phyloP scores from a whole-genome alignment of 2,329 filamentous ascomycete genomes.

The Cytospora paraplurivora region DNA sequence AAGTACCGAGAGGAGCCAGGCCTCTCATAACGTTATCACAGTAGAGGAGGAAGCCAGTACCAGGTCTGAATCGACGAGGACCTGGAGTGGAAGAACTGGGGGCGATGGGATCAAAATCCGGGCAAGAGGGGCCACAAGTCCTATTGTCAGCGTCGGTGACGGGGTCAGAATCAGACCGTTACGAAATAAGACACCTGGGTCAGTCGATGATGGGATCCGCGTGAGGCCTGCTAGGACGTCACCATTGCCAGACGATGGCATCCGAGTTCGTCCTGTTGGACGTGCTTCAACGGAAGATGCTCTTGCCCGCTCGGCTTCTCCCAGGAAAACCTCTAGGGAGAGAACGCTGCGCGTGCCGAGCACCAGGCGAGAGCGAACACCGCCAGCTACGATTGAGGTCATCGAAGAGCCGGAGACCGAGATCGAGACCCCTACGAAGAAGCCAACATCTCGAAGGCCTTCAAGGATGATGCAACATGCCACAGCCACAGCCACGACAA shows the following conservation, averaged over 20 bases:
- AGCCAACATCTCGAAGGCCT: constrained; percentile 25
- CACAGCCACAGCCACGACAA: constrained; percentile 25
- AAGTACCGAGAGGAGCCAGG: constrained; percentile 28
- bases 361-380: constrained; percentile 30
- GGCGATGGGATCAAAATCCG: constrained; percentile 47
- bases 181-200: constrained; percentile 34
- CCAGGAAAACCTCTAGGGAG: constrained; percentile 35
- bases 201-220: constrained; percentile 39
- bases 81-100: constrained; percentile 9
- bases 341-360: constrained; percentile 32
- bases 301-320: constrained; percentile 36
- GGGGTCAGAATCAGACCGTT: constrained; percentile 45
- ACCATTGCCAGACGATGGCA: constrained; percentile 40
- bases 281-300: constrained; percentile 34
- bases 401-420: constrained; percentile 43
- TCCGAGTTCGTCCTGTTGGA: constrained; percentile 36
- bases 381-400: constrained; percentile 36
- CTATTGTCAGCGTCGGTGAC: constrained; percentile 35
- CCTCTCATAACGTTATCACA: constrained; percentile 29
- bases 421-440: constrained; percentile 31
- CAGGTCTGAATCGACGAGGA: constrained; percentile 22
- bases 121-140: constrained; percentile 31
- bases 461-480: constrained; percentile 12
- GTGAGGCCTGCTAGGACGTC: constrained; percentile 33
- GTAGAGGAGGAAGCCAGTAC: constrained; percentile 28